Base-by-base conservation (phyloP, 176 grass and related monocot genomes). In the Poa pratensis region DNA sequence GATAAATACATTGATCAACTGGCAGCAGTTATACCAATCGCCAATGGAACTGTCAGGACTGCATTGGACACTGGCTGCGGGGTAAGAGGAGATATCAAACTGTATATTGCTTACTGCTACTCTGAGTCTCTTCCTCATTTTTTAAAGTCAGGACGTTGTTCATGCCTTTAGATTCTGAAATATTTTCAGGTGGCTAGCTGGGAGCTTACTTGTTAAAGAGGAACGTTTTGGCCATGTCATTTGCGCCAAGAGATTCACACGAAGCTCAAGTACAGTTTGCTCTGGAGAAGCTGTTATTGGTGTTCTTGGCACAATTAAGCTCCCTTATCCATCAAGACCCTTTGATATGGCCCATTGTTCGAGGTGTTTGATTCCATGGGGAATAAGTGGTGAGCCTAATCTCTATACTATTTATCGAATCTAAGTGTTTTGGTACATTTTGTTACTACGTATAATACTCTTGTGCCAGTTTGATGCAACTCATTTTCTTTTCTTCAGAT, bases 321-420 rank as follows among this genome's bases (percentile, higher is more conserved):
- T 97, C 64, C 93, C 95, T 76, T 97, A 93, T 80, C 95, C 95
- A 79, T 65, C 92, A 39, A 94, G 93, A 82, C 91, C 95, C 69
- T 97, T 97, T 90, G 95, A 97, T 87, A 95, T 97, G 95, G 95
- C 95, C 77, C 95, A 97, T 89, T 97, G 95, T 82, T 97, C 95
- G n/a, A 93, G 95, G 60, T 97, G 95, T 79, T 84, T 97, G 76
- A 97, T 95, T 87, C 95, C 95, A 63, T 97, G 95, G 95, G 91
- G 91, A 79, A 57, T 86, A 75, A 93, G 92, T 49, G 90, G 95
- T 98, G 66, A 92, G 92, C 40, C 62, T 78, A 46, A 50, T 69
- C 42, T 68, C 22, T 34, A 8, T 30, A 30, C 30, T 50, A 24
- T 87, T 27, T 77, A 52, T 87, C n/a, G 27, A 68, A 30, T 30